A percentile compares a stretch with the other conserved stretches of the same genome.
These are phyloP conservation scores for Komagataella ulmi DNA, from an alignment of 805 yeast species.

Conservation along the genomic window DNA sequence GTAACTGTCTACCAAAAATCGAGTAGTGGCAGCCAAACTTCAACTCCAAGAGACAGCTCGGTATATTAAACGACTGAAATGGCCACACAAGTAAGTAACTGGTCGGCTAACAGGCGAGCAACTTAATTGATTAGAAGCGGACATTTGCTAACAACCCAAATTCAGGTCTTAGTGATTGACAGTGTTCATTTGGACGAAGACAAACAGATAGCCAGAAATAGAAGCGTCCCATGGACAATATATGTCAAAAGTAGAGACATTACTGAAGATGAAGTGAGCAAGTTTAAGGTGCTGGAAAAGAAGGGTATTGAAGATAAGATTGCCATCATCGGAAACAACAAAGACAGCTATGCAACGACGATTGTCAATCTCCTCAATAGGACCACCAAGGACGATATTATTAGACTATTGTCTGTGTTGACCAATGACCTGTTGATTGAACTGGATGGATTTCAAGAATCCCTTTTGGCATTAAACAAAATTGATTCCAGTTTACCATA, in stretches of 20 bases:
- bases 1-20: not conserved
- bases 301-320: conserved; percentile 24
- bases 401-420: conserved; percentile 50
- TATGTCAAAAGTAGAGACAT: conserved; percentile 63
- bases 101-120: not conserved
- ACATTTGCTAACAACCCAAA: not conserved
- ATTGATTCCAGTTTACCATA: conserved; percentile 36
- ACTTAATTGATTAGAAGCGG: not conserved
- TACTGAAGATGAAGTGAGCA: conserved; percentile 49
- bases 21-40: not conserved
- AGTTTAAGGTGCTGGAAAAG: conserved; percentile 20
- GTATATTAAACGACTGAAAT: not conserved
- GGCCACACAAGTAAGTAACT: not conserved
- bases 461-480: conserved; percentile 24
- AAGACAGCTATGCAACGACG: conserved; percentile 40
- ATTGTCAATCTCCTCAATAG: conserved; percentile 40
- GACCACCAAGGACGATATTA: conserved; percentile 45
- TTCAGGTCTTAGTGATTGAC: conserved; percentile 32
- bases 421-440: conserved; percentile 41
- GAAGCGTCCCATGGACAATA: conserved; percentile 89
- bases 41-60: not conserved
- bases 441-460: conserved; percentile 11
- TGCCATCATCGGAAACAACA: conserved; percentile 25
- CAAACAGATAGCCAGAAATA: conserved; percentile 54
- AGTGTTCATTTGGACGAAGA: conserved; percentile 56